A percentile compares a stretch with the other conserved stretches of the same genome.
These are phyloP conservation scores for Zygosaccharomyces pseudobailii DNA, from an alignment of 1,139 yeast species.

Conservation along the genomic window DNA sequence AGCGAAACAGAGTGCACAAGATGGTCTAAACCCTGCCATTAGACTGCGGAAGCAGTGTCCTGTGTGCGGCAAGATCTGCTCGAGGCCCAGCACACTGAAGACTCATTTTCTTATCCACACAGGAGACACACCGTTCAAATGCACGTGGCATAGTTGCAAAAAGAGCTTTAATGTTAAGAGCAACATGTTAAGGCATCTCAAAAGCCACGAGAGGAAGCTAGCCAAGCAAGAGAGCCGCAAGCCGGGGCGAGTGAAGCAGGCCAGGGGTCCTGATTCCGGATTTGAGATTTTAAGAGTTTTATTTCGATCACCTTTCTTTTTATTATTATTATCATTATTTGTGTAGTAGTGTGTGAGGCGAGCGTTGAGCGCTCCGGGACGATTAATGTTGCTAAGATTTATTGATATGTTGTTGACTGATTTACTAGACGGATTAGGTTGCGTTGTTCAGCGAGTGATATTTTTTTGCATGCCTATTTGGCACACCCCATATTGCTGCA, in stretches of 20 bases:
- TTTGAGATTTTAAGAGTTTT: background rate
- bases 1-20: slow-evolving; percentile 2
- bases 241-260: background rate
- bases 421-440: background rate
- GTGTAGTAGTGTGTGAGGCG: background rate
- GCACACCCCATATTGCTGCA: background rate
- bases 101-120: slow-evolving; percentile 85
- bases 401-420: background rate
- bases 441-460: background rate
- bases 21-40: slow-evolving; percentile 8
- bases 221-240: slow-evolving; percentile 7
- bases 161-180: slow-evolving; percentile 74
- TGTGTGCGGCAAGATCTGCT: slow-evolving; percentile 72
- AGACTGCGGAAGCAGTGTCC: slow-evolving; percentile 42
- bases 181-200: slow-evolving; percentile 74
- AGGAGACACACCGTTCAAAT: slow-evolving; percentile 77
- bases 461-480: background rate
- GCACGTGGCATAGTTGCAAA: slow-evolving; percentile 69
- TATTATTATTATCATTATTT: too few relatives aligned
- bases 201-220: slow-evolving; percentile 44
- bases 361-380: background rate
- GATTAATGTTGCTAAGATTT: background rate
- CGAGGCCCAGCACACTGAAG: slow-evolving; percentile 76
- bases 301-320: background rate
- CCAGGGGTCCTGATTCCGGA: too few relatives aligned